phyloP scores from a whole-genome alignment of 306 rosid genomes.

The Prosopis cineraria region DNA sequence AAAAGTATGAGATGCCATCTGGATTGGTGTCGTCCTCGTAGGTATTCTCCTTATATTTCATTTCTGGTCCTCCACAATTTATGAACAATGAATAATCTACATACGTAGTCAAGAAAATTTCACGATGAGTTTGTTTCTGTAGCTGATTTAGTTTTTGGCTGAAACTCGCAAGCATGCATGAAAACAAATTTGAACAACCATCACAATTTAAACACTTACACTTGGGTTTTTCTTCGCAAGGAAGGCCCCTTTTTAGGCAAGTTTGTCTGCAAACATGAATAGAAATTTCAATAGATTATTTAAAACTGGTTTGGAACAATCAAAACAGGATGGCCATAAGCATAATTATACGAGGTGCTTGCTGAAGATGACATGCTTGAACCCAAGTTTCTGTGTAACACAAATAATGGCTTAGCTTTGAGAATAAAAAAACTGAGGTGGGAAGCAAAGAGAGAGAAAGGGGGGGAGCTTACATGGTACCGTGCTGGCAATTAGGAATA shows the following conservation, averaged over 20 bases:
- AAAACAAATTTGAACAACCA: too few species aligned
- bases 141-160: too few species aligned
- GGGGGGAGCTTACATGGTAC: conserved; percentile 52
- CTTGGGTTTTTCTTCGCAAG: not conserved
- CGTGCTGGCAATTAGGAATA: conserved; percentile 33
- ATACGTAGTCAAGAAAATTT: too few species aligned
- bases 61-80: conserved; percentile 44
- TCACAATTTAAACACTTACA: not conserved
- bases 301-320: too few species aligned
- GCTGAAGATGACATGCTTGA: not conserved
- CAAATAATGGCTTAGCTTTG: too few species aligned
- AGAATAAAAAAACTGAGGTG: not conserved
- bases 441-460: too few species aligned
- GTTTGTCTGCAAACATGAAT: not conserved
- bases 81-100: conserved; percentile 42
- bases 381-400: not conserved
- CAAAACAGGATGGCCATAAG: not conserved
- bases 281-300: too few species aligned
- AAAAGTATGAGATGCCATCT: conserved; percentile 43
- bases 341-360: not conserved
- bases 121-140: too few species aligned
- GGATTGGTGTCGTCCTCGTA: conserved; percentile 46
- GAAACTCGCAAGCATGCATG: too few species aligned
- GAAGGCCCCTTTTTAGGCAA: not conserved
- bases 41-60: conserved; percentile 31